Conservation (phyloP, 1,284 basidiomycete species). For the Agaricales sp. region DNA sequence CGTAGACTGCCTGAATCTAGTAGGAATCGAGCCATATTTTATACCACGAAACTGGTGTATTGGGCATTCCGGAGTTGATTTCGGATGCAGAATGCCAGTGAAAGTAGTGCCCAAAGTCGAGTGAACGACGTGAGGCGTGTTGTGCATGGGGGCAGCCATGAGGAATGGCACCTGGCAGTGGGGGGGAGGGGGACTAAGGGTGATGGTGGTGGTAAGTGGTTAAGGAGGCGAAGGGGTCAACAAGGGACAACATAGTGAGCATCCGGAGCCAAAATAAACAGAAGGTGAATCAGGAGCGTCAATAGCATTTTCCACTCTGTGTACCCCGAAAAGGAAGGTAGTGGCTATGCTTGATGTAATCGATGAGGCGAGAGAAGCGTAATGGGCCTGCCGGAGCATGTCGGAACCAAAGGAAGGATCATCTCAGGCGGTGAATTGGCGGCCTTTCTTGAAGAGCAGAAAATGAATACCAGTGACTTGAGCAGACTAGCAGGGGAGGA, state of each 20-base stretch:
- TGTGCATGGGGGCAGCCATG: background rate
- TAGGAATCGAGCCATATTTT: slow-evolving; percentile 64
- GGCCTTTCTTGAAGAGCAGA: too few species aligned
- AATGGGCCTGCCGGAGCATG: too few species aligned
- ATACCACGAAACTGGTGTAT: slow-evolving; percentile 66
- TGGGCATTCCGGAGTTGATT: slow-evolving; percentile 42
- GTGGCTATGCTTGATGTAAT: background rate
- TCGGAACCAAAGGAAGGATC: too few species aligned
- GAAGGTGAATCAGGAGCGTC: background rate
- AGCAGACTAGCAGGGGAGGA: too few species aligned
- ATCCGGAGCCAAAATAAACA: background rate
- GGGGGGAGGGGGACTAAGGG: too few species aligned
- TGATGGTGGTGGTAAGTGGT: background rate
- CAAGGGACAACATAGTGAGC: background rate
- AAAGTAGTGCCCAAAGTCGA: slow-evolving; percentile 37
- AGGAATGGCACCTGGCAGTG: background rate
- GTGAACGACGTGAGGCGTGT: background rate
- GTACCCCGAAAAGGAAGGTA: background rate
- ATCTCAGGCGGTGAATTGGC: too few species aligned
- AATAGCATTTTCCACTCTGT: background rate
- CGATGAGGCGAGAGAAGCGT: too few species aligned
- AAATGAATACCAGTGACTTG: background rate
- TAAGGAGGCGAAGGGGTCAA: background rate
- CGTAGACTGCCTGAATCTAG: slow-evolving; percentile 61
- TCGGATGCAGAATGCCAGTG: slow-evolving; percentile 45